Evolutionary conservation across 2,329 filamentous ascomycete species (phyloP), one percentile per base, ranked within the genome.

Genomic region (Nemania abortiva): DNA sequence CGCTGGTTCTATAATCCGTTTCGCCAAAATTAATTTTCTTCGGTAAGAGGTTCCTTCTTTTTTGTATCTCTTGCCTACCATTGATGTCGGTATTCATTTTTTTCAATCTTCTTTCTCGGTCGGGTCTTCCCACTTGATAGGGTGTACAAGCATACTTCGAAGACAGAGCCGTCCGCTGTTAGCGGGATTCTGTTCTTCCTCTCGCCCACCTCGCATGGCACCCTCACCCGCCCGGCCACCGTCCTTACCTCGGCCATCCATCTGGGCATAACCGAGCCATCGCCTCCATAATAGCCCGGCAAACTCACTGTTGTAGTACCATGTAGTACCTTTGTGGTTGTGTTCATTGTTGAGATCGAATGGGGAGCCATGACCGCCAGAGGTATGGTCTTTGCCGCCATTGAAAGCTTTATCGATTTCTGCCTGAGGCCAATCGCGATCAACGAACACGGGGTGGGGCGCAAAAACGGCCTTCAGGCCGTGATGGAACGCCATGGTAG

Each of bases 251-350:
- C 85, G 81, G 6, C 84, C 84, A 67, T 88, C 85, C 74, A 82
- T 79, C 76, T 88, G 86, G 18, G 85, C 81, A 72, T 87, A 89
- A 0, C 87, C 87, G 54, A 96, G 81, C 94, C 94, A 97, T 53
- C 92, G 85, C 59, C 91, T 86, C 88, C 93, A 97, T 73, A 97
- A 77, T n/a, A 91, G 87, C 4, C 90, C 87, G 0, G 92, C 90
- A 76, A 96, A 97, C 58, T 90, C 87, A 24, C 90, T 90, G 74
- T 94, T 92, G 80, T 94, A 97, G 80, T 95, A 97, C 92, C 92
- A 97, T 53, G 87, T 94, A 52, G 90, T 91, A 15, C 93, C 92
- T 74, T 89, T 88, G 82, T 95, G 94, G 79, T 95, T 95, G 79
- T 94, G 92, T 81, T 97, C 93, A 62, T 93, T 90, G 72, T 88